phyloP scores from a whole-genome alignment of 139 green algal species.

The Picochlorum sp. region DNA sequence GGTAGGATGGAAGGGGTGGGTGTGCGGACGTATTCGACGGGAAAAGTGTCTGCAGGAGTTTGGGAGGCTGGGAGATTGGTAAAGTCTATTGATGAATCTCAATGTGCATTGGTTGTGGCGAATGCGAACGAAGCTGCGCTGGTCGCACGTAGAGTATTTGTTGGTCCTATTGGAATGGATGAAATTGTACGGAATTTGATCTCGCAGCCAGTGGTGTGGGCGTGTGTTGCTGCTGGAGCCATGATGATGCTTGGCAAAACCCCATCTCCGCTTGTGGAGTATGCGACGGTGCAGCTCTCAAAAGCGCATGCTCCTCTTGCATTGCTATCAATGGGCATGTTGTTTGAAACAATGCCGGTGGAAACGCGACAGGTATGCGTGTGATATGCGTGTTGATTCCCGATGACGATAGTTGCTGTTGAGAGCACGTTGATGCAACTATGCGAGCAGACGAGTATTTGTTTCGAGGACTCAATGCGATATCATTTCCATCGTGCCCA shows the following conservation, averaged over 20 bases:
- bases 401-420: neutral
- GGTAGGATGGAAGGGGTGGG: constrained; percentile 58
- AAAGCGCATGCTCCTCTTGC: constrained; percentile 21
- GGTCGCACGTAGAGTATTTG: constrained; percentile 35
- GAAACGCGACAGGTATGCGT: constrained; percentile 12
- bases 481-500: neutral
- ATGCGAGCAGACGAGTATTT: neutral
- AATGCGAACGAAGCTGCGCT: constrained; percentile 51
- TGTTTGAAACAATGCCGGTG: constrained; percentile 4
- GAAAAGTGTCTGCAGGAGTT: constrained; percentile 51
- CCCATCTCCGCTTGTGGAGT: neutral
- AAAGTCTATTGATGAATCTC: constrained; percentile 47
- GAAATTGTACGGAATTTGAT: constrained; percentile 11
- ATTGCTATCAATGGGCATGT: constrained; percentile 18
- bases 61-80: constrained; percentile 54
- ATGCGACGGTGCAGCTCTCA: constrained; percentile 9
- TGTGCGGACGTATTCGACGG: constrained; percentile 56
- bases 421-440: constrained; percentile 1
- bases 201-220: constrained; percentile 17
- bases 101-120: constrained; percentile 58
- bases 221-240: constrained; percentile 9
- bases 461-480: neutral
- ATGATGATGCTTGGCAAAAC: no score
- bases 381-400: neutral
- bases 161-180: constrained; percentile 8